phyloP scores from a whole-genome alignment of 345 rosid genomes.

The Eutrema japonicum region DNA sequence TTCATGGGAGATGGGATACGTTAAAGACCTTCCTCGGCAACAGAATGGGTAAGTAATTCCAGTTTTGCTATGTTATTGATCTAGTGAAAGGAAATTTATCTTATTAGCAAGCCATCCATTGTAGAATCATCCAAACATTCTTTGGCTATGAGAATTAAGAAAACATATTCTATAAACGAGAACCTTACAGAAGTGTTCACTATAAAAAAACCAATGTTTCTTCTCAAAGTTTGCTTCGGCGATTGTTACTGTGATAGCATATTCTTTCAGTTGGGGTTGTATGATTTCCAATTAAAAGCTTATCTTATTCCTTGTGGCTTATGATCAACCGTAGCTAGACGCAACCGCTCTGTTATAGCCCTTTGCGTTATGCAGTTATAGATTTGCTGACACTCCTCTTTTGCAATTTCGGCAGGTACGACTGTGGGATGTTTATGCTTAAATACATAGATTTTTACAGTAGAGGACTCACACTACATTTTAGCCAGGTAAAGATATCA shows the following conservation, averaged over 20 bases:
- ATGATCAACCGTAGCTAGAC: neutral
- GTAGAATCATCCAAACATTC: neutral
- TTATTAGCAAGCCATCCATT: neutral
- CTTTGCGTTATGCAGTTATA: neutral
- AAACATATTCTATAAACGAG: neutral
- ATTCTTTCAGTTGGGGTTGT: slow-evolving; percentile 9
- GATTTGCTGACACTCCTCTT: neutral
- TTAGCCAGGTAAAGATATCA: slow-evolving; percentile 62
- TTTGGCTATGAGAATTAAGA: neutral
- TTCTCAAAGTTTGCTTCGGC: neutral
- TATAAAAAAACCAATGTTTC: neutral
- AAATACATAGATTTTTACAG: slow-evolving; percentile 87
- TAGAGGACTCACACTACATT: slow-evolving; percentile 76
- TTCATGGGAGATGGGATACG: slow-evolving; percentile 67
- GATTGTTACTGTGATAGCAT: neutral
- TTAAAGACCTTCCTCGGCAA: slow-evolving; percentile 80
- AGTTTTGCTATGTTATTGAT: neutral
- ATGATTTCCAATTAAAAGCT: neutral
- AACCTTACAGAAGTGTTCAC: neutral
- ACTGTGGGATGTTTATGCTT: slow-evolving; percentile 96
- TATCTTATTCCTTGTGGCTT: neutral
- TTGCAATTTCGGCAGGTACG: slow-evolving; percentile 55
- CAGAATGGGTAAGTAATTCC: slow-evolving; percentile 61
- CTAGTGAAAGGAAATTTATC: neutral
- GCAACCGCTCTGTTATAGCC: neutral